Conservation (phyloP, 345 rosid species). For the Erysimum cheiranthoides region DNA sequence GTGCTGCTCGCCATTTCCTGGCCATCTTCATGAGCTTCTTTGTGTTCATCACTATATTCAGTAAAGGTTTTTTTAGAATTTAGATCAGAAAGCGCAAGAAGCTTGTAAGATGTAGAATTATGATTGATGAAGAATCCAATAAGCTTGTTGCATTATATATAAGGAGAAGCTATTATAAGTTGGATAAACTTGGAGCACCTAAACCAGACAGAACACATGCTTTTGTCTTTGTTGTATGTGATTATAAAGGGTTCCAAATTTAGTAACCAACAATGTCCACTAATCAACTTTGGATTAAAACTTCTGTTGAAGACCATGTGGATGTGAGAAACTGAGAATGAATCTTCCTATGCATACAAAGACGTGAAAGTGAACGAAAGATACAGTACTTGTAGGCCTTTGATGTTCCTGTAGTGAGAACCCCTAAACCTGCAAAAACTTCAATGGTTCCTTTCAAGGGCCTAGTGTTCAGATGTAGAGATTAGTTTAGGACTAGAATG, state of each 20-base stretch:
- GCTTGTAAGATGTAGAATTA: background rate
- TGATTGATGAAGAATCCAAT: slow-evolving; percentile 18
- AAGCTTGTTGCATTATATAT: background rate
- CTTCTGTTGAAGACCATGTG: slow-evolving; percentile 21
- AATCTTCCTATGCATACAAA: background rate
- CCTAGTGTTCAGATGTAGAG: background rate
- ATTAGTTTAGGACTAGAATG: background rate
- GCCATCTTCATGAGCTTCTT: background rate
- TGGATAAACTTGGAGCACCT: background rate
- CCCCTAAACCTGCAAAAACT: background rate
- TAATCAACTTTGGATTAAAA: slow-evolving; percentile 12
- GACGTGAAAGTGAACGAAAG: background rate
- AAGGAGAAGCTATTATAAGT: background rate
- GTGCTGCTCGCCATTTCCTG: slow-evolving; percentile 31
- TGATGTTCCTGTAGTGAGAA: background rate
- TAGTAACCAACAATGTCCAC: background rate
- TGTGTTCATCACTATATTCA: background rate
- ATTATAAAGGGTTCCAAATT: background rate
- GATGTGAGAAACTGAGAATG: slow-evolving; percentile 15
- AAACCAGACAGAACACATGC: slow-evolving; percentile 1
- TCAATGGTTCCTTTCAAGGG: background rate
- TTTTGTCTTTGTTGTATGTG: slow-evolving; percentile 6
- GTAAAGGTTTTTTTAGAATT: too few relatives aligned
- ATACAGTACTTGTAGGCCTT: slow-evolving; percentile 23
- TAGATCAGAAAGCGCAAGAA: background rate